Evolutionary conservation across 805 yeast genomes (phyloP), one percentile per base, ranked within the genome.

Genomic region (Jamesozyma spencerorum): DNA sequence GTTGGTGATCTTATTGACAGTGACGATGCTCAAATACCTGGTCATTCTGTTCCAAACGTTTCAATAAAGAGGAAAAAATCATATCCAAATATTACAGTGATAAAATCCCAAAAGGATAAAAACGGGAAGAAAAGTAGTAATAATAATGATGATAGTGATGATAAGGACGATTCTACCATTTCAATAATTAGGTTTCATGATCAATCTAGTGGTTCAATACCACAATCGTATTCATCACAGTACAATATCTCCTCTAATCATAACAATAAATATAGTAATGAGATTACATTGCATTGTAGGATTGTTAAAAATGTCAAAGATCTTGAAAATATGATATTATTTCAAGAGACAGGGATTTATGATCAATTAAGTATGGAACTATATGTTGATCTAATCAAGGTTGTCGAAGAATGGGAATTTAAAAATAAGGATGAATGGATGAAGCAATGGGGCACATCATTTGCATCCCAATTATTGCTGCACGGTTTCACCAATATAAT

Each of bases 401-500:
- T 73, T 59, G 77, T 72, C 5, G 72, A 72, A 50, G 66, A 71
- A 43, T 76, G 76, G 58, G 81, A 76, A 45, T 57, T 58, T 38
- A 65, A 60, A 42, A 64, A 62, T 39, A 60, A 62, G 44, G 64
- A 60, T 42, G 65, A 67, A 57, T 74, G 73, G 64, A 63, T 73
- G 30, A 65, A 63, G 34, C 59, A 65, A 50, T 77, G 82, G 82
- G 74, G 80, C 0, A 76, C 75, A 41, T 68, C 78, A 1, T 58
- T 77, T 30, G 77, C 80, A 6, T 72, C 80, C 27, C 83, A 77
- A 49, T 55, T 77, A 35, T 55, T 77, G 28, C 62, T 77, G 27
- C 66, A 76, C 33, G 83, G 83, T 1, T 62, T 77, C 31, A 81
- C 81, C 7, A 80, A 75, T 1, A 68, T 76, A 58, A 79, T 74